Conservation (phyloP, 768 basidiomycete genomes). For the Termitomyces bulborhizus region DNA sequence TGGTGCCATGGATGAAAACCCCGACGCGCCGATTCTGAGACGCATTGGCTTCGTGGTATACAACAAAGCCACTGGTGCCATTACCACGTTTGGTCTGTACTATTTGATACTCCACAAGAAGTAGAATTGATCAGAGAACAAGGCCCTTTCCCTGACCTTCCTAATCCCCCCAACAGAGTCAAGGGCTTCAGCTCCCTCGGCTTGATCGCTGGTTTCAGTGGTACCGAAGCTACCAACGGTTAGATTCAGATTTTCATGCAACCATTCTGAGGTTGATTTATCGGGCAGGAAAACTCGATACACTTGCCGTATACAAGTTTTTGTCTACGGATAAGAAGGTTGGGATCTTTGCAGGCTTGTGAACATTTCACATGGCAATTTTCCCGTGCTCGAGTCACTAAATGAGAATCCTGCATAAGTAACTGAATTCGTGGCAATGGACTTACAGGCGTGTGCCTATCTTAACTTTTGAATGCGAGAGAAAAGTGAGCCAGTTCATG, state of each 20-base stretch:
- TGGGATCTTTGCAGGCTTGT: not conserved
- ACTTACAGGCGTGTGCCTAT: not conserved
- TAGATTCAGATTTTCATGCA: not conserved
- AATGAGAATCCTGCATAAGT: not conserved
- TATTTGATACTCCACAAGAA: not conserved
- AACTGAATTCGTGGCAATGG: not conserved
- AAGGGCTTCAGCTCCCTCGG: constrained; percentile 5
- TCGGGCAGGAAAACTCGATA: not conserved
- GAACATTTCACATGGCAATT: not conserved
- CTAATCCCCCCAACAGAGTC: not conserved
- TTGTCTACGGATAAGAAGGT: not conserved
- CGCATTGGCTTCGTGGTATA: constrained; percentile 4
- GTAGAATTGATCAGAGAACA: not conserved
- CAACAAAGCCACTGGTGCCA: not conserved
- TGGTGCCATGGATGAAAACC: not conserved
- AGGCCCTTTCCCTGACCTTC: not conserved
- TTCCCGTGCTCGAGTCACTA: not conserved
- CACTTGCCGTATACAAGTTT: constrained; percentile 1
- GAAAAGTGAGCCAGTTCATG: not conserved
- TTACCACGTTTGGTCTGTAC: not conserved
- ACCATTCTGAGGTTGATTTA: not conserved
- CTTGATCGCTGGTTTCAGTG: constrained; percentile 2
- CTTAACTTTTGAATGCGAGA: not conserved
- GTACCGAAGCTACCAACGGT: not conserved
- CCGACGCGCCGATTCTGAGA: not conserved